Evolutionary conservation across 805 yeast species (phyloP).

Genomic region (Zygotorulaspora sp.): DNA sequence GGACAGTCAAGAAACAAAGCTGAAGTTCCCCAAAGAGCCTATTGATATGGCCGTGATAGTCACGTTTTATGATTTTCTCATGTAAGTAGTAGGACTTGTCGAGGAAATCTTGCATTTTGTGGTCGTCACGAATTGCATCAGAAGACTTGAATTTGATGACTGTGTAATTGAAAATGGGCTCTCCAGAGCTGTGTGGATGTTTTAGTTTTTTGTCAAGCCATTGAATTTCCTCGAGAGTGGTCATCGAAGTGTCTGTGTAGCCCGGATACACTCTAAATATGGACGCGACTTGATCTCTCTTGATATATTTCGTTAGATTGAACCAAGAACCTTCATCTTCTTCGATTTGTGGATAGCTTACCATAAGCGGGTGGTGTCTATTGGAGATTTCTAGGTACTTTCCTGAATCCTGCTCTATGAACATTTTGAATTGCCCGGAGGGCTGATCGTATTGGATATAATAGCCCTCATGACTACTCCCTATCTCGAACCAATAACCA

Average conservation of each 20-base stretch:
- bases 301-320: conserved; percentile 12
- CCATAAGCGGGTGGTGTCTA: conserved; percentile 15
- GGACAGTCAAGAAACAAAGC: conserved; percentile 44
- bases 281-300: conserved; percentile 15
- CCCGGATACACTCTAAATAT: conserved; percentile 3
- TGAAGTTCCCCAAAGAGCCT: conserved; percentile 51
- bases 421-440: conserved; percentile 18
- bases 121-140: conserved; percentile 32
- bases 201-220: conserved; percentile 16
- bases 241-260: conserved; percentile 33
- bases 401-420: conserved; percentile 10
- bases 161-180: conserved; percentile 21
- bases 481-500: conserved; percentile 32
- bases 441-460: conserved; percentile 16
- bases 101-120: conserved; percentile 46
- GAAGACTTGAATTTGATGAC: conserved; percentile 28
- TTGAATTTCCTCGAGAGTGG: conserved; percentile 24
- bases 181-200: conserved; percentile 3
- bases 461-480: conserved; percentile 1
- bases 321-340: conserved; percentile 21
- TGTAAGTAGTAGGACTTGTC: conserved; percentile 61
- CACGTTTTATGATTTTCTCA: conserved; percentile 29
- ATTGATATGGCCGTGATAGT: conserved; percentile 30
- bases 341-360: conserved; percentile 23
- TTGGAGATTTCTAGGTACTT: conserved; percentile 13